These are phyloP conservation scores for Solanum hybrid DNA, from an alignment of 305 asterid species.

Conservation along the genomic window DNA sequence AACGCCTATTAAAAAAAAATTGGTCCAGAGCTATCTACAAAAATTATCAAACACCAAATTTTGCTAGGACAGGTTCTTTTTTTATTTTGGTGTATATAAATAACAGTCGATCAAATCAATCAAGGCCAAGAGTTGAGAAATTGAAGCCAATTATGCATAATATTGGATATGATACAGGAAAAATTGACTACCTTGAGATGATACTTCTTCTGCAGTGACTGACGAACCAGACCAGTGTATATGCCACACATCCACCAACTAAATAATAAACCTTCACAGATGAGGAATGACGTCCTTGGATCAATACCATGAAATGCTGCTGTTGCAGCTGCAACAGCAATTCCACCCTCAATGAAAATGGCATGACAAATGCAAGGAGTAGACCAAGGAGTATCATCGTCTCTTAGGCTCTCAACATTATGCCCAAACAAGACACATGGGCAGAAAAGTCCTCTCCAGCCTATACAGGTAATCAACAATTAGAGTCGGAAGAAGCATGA, in stretches of 20 bases:
- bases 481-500: neutral
- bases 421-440: conserved; percentile 92
- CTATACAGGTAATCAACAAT: conserved; percentile 21
- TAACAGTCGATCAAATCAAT: neutral
- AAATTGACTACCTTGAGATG: conserved; percentile 66
- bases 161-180: neutral
- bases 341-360: conserved; percentile 76
- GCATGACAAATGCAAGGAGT: conserved; percentile 89
- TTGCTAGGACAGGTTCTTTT: neutral
- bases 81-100: neutral
- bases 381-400: conserved; percentile 84
- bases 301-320: conserved; percentile 76
- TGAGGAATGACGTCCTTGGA: conserved; percentile 67
- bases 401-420: conserved; percentile 67
- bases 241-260: conserved; percentile 99
- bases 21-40: neutral
- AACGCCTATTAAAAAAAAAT: neutral
- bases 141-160: neutral
- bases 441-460: conserved; percentile 82
- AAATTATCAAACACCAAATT: neutral
- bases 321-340: conserved; percentile 60
- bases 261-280: conserved; percentile 76
- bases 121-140: neutral
- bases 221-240: conserved; percentile 77
- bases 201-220: conserved; percentile 83